Conservation (phyloP, 371 early-diverging fungal genomes). For the Syncephalis fuscata region DNA sequence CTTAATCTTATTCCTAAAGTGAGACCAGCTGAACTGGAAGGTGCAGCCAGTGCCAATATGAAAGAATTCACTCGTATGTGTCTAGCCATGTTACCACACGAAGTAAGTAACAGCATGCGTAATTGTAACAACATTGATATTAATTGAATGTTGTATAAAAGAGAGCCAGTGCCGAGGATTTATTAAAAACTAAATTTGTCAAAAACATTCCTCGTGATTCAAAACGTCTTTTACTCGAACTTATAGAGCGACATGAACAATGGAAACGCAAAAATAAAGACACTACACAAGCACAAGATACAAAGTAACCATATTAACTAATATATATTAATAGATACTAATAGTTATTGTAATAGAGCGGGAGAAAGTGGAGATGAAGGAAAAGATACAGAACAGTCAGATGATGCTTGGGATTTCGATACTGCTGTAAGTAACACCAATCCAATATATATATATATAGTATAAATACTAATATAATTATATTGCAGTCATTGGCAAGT, state of each 20-base stretch:
- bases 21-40: constrained; percentile 54
- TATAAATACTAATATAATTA: too few relatives aligned
- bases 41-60: constrained; percentile 50
- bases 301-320: too few relatives aligned
- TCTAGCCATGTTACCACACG: constrained; percentile 70
- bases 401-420: too few relatives aligned
- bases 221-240: constrained; percentile 5
- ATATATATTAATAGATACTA: too few relatives aligned
- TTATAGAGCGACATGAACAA: constrained; percentile 3
- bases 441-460: too few relatives aligned
- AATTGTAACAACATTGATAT: not conserved
- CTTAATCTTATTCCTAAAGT: constrained; percentile 69
- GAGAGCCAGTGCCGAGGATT: constrained; percentile 38
- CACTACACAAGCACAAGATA: not conserved
- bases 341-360: too few relatives aligned
- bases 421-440: too few relatives aligned
- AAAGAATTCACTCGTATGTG: constrained; percentile 83
- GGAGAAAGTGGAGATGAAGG: too few relatives aligned
- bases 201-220: constrained; percentile 11
- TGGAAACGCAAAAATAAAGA: constrained; percentile 6
- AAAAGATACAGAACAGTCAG: too few relatives aligned
- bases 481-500: too few relatives aligned
- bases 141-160: constrained; percentile 5
- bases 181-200: constrained; percentile 35
- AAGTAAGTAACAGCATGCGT: constrained; percentile 18